Evolutionary conservation across 176 grass and related monocot species (phyloP).

Genomic region (Aegilops sharonensis): DNA sequence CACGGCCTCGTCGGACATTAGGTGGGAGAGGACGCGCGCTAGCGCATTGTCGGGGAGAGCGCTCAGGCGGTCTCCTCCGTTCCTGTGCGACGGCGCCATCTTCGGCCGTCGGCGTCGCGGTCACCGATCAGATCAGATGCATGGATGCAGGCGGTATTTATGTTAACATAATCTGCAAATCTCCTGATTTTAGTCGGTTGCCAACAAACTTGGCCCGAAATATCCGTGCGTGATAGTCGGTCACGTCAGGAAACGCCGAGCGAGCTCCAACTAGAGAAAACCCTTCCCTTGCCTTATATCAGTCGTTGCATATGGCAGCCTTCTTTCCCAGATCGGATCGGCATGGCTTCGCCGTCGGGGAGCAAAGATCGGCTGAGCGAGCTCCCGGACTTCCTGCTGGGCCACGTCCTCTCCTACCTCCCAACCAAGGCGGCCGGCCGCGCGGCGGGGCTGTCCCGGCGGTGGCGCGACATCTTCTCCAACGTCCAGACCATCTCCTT

Average conservation of each 20-base stretch:
- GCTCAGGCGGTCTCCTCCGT: neutral
- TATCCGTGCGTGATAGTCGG: neutral
- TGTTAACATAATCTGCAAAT: neutral
- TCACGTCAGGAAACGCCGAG: neutral
- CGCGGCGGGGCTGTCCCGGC: neutral
- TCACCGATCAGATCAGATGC: neutral
- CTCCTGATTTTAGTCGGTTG: neutral
- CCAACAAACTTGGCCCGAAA: neutral
- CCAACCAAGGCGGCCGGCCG: neutral
- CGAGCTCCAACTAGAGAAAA: neutral
- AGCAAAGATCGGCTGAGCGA: neutral
- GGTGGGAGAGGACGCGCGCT: neutral
- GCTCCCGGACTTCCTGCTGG: neutral
- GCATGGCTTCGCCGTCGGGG: neutral
- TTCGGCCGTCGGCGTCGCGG: neutral
- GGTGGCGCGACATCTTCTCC: neutral
- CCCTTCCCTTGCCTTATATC: neutral
- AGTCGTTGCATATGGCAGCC: neutral
- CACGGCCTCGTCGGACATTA: neutral
- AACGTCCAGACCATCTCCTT: neutral
- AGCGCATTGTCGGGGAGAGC: neutral
- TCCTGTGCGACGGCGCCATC: neutral
- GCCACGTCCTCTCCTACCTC: slow-evolving; percentile 8
- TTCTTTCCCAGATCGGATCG: neutral
- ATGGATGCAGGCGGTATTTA: neutral